phyloP scores from a whole-genome alignment of 2,329 filamentous ascomycete genomes.

The Graphilbum fragrans region DNA sequence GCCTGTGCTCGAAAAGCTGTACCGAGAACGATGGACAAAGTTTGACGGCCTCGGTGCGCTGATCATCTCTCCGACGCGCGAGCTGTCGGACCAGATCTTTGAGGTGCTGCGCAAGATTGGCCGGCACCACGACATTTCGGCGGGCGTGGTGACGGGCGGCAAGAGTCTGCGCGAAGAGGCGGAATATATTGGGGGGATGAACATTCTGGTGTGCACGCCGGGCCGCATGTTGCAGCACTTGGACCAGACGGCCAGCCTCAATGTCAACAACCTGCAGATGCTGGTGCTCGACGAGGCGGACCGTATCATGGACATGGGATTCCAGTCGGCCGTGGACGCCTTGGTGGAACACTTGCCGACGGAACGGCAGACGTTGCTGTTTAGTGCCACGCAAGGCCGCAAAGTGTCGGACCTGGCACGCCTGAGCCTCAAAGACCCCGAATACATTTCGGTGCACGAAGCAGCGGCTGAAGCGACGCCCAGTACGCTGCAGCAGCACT shows the following conservation, averaged over 20 bases:
- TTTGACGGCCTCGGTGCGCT: conserved; percentile 84
- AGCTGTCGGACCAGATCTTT: conserved; percentile 94
- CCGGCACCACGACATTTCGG: conserved; percentile 78
- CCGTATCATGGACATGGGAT: conserved; percentile 95
- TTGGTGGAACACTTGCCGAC: conserved; percentile 84
- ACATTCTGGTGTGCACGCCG: conserved; percentile 91
- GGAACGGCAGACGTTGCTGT: conserved; percentile 80
- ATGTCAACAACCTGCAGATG: conserved; percentile 65
- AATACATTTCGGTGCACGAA: conserved; percentile 92
- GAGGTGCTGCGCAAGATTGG: conserved; percentile 87
- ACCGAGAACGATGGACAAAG: conserved; percentile 80
- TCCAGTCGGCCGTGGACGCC: conserved; percentile 80
- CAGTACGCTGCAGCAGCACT: conserved; percentile 76
- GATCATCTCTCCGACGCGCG: conserved; percentile 86
- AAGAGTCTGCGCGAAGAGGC: conserved; percentile 82
- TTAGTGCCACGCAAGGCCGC: conserved; percentile 92
- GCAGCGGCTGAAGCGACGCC: conserved; percentile 70
- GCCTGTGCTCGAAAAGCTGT: conserved; percentile 85
- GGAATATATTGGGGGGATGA: conserved; percentile 79
- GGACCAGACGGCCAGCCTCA: conserved; percentile 36
- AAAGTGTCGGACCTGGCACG: conserved; percentile 85
- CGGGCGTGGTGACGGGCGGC: conserved; percentile 85
- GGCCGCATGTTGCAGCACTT: conserved; percentile 92
- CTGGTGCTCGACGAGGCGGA: conserved; percentile 93
- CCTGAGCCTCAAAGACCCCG: conserved; percentile 76